Percentiles rank a stretch among this genome's conserved stretches.
Evolutionary conservation across 2,329 filamentous ascomycete species (phyloP).

Genomic region (Dendryphion nanum): DNA sequence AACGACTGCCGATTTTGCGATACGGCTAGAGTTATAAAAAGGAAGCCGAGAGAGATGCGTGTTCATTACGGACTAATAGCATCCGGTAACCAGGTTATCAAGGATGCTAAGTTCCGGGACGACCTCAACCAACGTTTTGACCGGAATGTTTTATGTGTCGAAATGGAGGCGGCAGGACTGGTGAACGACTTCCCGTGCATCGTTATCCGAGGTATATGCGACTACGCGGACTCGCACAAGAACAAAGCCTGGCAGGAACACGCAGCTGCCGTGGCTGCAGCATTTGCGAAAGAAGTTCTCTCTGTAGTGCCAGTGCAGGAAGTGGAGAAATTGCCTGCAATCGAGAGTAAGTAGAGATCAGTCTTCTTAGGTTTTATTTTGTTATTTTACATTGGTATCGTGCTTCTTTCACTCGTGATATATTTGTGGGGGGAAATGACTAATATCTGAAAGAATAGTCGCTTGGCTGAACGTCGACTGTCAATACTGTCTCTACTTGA

Average conservation of each 20-base stretch:
- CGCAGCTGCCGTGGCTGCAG: conserved; percentile 4
- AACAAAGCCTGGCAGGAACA: conserved; percentile 5
- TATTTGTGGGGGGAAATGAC: no score
- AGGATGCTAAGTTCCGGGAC: conserved; percentile 3
- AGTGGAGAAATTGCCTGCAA: no score
- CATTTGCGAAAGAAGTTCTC: conserved; percentile 5
- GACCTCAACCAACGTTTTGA: conserved; percentile 1
- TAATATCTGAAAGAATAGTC: no score
- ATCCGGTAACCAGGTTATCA: conserved; percentile 5
- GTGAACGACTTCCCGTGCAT: conserved; percentile 3
- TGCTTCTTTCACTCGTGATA: no score
- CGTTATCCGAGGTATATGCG: conserved; percentile 4
- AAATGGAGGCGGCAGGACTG: no score
- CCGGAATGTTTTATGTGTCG: conserved; percentile 2
- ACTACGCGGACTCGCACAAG: conserved; percentile 5
- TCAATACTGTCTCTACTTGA: no score
- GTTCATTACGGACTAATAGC: conserved; percentile 4
- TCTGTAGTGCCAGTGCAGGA: no score
- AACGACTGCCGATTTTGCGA: not conserved
- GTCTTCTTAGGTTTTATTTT: no score
- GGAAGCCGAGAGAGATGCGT: not conserved
- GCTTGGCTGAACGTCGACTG: no score
- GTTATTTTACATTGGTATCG: no score
- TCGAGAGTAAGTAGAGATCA: no score
- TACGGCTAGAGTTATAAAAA: not conserved